Base-by-base conservation (phyloP, 495 filamentous ascomycete species). In the Letharia columbiana region DNA sequence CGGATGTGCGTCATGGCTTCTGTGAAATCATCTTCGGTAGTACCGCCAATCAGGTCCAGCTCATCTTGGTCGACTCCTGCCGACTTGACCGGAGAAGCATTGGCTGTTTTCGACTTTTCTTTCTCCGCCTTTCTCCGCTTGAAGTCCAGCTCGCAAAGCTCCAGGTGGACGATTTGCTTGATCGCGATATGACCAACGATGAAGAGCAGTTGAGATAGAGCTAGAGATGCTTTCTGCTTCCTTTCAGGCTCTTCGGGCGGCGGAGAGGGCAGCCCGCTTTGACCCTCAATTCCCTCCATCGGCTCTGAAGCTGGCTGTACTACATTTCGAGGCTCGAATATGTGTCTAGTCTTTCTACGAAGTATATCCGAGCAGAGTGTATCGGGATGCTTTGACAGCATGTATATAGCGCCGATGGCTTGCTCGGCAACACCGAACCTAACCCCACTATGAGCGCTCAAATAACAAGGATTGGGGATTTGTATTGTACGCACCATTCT, bases 91-190 rank as follows among this genome's bases (percentile, higher is more conserved):
- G 79, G 71, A 12, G 81, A 75, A 13, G 76, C 64, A 61, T 72
- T 84, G 65, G 82, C 82, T 65, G 80, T 79, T 78, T 88, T 87
- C 57, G 80, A 88, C 76, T 93, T 96, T 74, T 98, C 94, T 67
- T 92, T 91, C 70, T 96, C 94, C 18, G 89, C 90, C 77, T 98
- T 99, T 64, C 92, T 83, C 37, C 92, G 85, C 77, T 99, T 99
- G 77, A 99, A 99, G 75, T 99, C 94, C 47, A 92, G 83, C 73
- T 99, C 94, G 76, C 91, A 92, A 3, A 98, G 82, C 69, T 99
- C 94, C n/a, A 99, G 82, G 75, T 99, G 95, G n/a, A 99, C 94
- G 66, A 98, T 99, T 71, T 99, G 94, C 75, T 98, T 98, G 77
- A 98, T 91, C 40, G 93, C 92, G 66, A 97, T 90, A 72, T 98